phyloP scores from a whole-genome alignment of 139 green algal genomes.

The Tetraselmis chui region DNA sequence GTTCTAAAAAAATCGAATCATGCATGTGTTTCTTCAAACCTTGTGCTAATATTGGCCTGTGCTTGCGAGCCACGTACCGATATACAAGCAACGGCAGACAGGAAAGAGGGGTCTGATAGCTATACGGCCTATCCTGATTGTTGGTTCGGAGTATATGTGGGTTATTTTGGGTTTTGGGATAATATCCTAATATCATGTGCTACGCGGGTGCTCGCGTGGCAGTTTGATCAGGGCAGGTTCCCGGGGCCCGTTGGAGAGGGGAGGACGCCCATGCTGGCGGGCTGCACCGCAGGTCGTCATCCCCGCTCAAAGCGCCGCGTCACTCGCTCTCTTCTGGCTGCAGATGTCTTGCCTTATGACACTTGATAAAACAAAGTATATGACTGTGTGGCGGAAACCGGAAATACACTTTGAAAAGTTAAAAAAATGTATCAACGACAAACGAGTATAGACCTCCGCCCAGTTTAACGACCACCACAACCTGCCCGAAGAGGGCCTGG shows the following conservation, averaged over 20 bases:
- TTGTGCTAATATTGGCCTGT: too few relatives aligned
- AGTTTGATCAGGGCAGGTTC: not conserved
- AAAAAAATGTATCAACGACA: too few relatives aligned
- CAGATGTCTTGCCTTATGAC: not conserved
- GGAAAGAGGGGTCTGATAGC: not conserved
- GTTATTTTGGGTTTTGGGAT: too few relatives aligned
- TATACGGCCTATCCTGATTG: not conserved
- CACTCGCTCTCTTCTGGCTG: not conserved
- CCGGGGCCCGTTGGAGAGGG: not conserved
- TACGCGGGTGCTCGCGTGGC: not conserved
- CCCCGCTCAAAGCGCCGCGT: not conserved
- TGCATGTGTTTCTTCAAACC: too few relatives aligned
- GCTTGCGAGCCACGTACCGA: too few relatives aligned
- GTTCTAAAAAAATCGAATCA: too few relatives aligned
- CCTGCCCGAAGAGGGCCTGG: too few relatives aligned
- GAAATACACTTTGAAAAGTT: not conserved
- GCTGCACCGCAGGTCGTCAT: not conserved
- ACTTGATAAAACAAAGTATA: not conserved
- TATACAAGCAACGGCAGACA: not conserved
- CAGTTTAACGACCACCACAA: too few relatives aligned
- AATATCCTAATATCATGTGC: too few relatives aligned
- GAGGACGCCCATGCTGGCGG: not conserved
- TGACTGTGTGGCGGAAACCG: too few relatives aligned
- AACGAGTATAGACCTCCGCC: too few relatives aligned
- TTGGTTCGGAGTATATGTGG: too few relatives aligned